These are phyloP conservation scores for Pichia kluyveri DNA, from an alignment of 805 yeast genomes.

Conservation along the genomic window DNA sequence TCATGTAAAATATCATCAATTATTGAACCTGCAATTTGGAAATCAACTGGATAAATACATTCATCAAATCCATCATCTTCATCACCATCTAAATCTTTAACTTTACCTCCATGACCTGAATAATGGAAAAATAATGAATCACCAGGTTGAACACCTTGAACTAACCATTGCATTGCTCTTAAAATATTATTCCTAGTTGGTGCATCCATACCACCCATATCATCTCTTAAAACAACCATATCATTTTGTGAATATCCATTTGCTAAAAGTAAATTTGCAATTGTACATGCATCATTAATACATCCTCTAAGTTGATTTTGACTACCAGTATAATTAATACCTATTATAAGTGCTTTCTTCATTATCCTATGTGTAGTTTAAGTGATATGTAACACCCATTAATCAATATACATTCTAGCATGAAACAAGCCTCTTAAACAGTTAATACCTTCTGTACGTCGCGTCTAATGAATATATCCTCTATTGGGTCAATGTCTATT, in stretches of 20 bases:
- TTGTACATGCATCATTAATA: conserved; percentile 64
- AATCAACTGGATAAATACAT: conserved; percentile 33
- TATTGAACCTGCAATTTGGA: conserved; percentile 55
- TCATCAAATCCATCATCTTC: conserved; percentile 30
- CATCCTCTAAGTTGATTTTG: conserved; percentile 61
- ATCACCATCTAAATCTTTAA: conserved; percentile 41
- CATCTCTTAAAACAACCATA: conserved; percentile 55
- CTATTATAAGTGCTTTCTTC: conserved; percentile 67
- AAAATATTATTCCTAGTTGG: conserved; percentile 68
- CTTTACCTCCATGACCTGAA: conserved; percentile 82
- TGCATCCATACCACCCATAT: conserved; percentile 34
- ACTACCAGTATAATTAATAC: conserved; percentile 69
- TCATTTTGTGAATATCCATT: conserved; percentile 45
- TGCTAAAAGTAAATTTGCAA: conserved; percentile 28
- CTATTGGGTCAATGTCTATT: too few species aligned
- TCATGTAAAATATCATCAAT: conserved; percentile 70
- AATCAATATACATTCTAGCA: too few species aligned
- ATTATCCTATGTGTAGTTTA: neutral
- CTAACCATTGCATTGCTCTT: conserved; percentile 78
- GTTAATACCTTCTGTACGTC: too few species aligned
- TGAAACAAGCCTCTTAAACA: too few species aligned
- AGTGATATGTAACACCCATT: too few species aligned
- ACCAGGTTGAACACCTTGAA: conserved; percentile 60
- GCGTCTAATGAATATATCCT: too few species aligned
- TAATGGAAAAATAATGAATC: conserved; percentile 77